Evolutionary conservation across 2,329 filamentous ascomycete genomes (phyloP), one percentile per base, ranked within the genome.

Genomic region (Curvularia sp.): DNA sequence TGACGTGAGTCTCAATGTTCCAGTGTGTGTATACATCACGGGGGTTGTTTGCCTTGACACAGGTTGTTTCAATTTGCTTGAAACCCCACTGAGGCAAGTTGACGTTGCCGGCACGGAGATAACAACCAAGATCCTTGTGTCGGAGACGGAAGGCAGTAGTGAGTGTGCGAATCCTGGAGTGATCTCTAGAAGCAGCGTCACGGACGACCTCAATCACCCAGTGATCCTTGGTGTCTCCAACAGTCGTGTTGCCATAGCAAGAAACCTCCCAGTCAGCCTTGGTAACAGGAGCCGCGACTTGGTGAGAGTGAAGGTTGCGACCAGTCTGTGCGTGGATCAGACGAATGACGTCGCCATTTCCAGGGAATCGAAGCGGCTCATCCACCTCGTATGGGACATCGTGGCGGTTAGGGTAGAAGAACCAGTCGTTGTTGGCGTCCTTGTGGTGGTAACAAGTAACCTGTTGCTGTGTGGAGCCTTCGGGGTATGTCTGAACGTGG

Each of bases 361-460:
- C 88, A 67, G 97, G 86, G 74, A 89, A 96, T 62, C 82, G 83
- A 61, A 92, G 83, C 35, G 89, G 87, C 57, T 88, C 84, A 59
- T 91, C 88, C 4, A 86, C 79, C 69, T 93, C 84, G 72, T 88
- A 97, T 18, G 90, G 89, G 24, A 85, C 80, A 58, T 96, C 86
- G 53, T 84, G 80, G 63, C 96, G 91, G 81, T 94, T 97, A 26
- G 95, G 95, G 78, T 97, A 97, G 80, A 99, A 93, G 81, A 96
- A 97, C 95, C 95, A 99, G 78, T 99, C 95, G 77, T 99, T 99
- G 86, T 99, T 99, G 77, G 94, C 86, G 83, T 99, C 95, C 78
- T 99, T 99, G 84, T 99, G 95, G 80, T 99, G 95, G 80, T 99
- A 99, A 84, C 96, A 99, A 63, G 95, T 99, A 62, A 99, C 89